Evolutionary conservation across 371 early-diverging fungal genomes (phyloP).

Genomic region (Rhizopus arrhizus): DNA sequence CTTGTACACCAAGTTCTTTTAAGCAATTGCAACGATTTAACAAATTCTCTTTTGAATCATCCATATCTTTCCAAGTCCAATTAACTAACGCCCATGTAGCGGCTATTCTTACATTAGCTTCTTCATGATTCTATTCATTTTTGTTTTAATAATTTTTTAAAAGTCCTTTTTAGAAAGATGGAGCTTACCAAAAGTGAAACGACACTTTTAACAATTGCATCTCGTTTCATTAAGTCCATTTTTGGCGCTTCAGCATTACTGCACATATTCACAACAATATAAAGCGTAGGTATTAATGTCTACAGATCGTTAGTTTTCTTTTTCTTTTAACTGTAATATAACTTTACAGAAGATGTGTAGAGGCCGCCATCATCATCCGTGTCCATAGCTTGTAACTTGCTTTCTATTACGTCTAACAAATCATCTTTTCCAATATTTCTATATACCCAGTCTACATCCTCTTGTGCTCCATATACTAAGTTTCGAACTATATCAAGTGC

Average conservation of each 20-base stretch:
- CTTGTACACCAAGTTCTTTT: slow-evolving; percentile 61
- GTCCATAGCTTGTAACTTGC: slow-evolving; percentile 60
- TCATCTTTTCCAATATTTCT: slow-evolving; percentile 67
- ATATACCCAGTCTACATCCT: slow-evolving; percentile 60
- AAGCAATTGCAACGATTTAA: slow-evolving; percentile 32
- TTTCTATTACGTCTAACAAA: slow-evolving; percentile 69
- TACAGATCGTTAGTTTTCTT: slow-evolving; percentile 8
- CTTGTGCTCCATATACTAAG: slow-evolving; percentile 67
- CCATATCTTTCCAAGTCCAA: slow-evolving; percentile 69
- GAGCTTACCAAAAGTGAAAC: slow-evolving; percentile 59
- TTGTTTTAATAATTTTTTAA: background rate
- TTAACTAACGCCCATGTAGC: slow-evolving; percentile 84
- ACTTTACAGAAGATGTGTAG: slow-evolving; percentile 28
- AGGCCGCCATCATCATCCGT: slow-evolving; percentile 34
- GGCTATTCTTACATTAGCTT: slow-evolving; percentile 69
- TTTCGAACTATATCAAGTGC: slow-evolving; percentile 81
- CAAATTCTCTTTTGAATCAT: slow-evolving; percentile 54
- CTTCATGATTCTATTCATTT: slow-evolving; percentile 56
- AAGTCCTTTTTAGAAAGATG: no score
- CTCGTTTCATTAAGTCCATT: slow-evolving; percentile 60
- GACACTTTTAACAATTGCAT: slow-evolving; percentile 57
- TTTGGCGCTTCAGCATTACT: slow-evolving; percentile 74
- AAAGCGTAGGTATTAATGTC: slow-evolving; percentile 47
- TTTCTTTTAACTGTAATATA: background rate
- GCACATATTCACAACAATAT: slow-evolving; percentile 79